Evolutionary conservation across 345 rosid genomes (phyloP).

Genomic region (Erodium maritimum): DNA sequence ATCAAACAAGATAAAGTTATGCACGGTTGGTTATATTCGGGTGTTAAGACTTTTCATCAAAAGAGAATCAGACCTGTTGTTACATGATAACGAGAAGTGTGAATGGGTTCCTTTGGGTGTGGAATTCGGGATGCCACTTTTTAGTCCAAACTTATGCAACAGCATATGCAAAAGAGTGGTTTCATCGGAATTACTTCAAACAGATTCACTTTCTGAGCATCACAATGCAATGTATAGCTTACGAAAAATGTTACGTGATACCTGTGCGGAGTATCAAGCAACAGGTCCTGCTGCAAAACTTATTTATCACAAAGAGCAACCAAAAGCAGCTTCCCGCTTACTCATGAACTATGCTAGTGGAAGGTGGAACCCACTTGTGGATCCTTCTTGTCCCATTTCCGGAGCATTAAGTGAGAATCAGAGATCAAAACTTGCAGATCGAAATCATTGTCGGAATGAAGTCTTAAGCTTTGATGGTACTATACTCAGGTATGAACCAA

Average conservation of each 20-base stretch:
- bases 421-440: slow-evolving; percentile 69
- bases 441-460: slow-evolving; percentile 74
- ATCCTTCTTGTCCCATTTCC: slow-evolving; percentile 89
- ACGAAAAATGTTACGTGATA: slow-evolving; percentile 58
- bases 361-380: slow-evolving; percentile 92
- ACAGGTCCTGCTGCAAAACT: slow-evolving; percentile 89
- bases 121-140: slow-evolving; percentile 90
- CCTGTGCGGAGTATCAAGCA: slow-evolving; percentile 89
- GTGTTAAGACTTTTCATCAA: slow-evolving; percentile 68
- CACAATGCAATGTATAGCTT: slow-evolving; percentile 79
- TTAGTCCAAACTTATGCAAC: slow-evolving; percentile 80
- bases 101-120: slow-evolving; percentile 92
- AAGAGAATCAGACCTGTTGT: slow-evolving; percentile 43
- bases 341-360: slow-evolving; percentile 91
- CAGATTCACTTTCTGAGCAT: slow-evolving; percentile 73
- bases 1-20: slow-evolving; percentile 57
- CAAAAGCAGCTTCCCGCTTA: slow-evolving; percentile 42
- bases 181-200: slow-evolving; percentile 68
- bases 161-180: slow-evolving; percentile 77
- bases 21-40: slow-evolving; percentile 81
- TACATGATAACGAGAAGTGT: slow-evolving; percentile 49
- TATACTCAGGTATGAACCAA: slow-evolving; percentile 64
- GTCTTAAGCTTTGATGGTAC: slow-evolving; percentile 96
- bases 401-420: slow-evolving; percentile 64
- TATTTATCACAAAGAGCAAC: slow-evolving; percentile 87